Base-by-base conservation (phyloP, 2,329 filamentous ascomycete genomes). In the Cyphellophora europaea region DNA sequence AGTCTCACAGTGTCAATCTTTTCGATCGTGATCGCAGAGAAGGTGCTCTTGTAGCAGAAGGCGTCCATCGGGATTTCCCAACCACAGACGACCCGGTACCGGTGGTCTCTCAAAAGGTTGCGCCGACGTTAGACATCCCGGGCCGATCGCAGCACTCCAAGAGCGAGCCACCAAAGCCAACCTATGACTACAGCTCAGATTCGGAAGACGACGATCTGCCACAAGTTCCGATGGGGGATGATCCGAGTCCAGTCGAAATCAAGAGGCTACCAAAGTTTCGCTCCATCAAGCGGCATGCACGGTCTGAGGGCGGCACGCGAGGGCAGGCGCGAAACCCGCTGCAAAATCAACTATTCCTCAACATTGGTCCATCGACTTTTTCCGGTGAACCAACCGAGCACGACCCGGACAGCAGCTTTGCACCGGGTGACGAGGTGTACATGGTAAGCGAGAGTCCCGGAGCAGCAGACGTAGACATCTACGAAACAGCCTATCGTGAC, bases 401-500 rank as follows among this genome's bases (percentile, higher is more conserved):
- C 12, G 49, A 54, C n/a, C 47, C 56, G 5, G 37, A 45, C 32
- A 33, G 36, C 5, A 38, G 43, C 11, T 47, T 45, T 27, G 19
- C 50, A 5, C 35, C 43, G 2, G 49, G 53, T 25, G 53, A 57
- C 14, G 46, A 49, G 30, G 48, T 50, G 14, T 59, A 54, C 14
- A 55, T 80, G 4, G 78, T 94, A 27, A 84, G 83, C 18, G 87
- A 94, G 57, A 93, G 84, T 2, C 89, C 89, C 3, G 80, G 80
- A 0, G 81, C 79, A 2, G 82, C 84, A 5, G 86, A 93, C 41
- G 85, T 85, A 49, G 79, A 91, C 52, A 80, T 96, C 38, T 95
- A 94, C 56, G 85, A 93, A 55, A 76, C 73, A 1, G 89, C 89
- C 1, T 95, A 93, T 54, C 77, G 84, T 51, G 74, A 82, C 41